Evolutionary conservation across 2,329 filamentous ascomycete species (phyloP).

Genomic region (Pseudonectria buxi): DNA sequence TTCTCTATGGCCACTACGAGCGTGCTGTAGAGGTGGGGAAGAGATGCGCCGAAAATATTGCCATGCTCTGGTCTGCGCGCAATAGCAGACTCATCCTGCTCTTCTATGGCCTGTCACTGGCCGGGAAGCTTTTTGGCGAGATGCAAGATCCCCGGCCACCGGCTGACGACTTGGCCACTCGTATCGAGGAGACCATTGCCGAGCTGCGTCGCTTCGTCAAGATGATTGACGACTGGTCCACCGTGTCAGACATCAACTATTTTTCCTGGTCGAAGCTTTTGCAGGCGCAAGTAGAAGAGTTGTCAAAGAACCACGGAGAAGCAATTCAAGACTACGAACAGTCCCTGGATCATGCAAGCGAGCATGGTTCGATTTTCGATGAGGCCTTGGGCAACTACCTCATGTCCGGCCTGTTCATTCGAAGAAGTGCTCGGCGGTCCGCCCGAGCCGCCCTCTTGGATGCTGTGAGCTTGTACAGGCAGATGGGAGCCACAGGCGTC

Average conservation of each 20-base stretch:
- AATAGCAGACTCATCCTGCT: slow-evolving; percentile 51
- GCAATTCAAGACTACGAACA: slow-evolving; percentile 62
- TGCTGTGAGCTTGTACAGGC: slow-evolving; percentile 59
- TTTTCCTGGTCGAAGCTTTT: slow-evolving; percentile 61
- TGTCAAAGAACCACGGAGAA: slow-evolving; percentile 47
- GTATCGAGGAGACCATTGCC: slow-evolving; percentile 42
- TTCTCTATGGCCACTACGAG: slow-evolving; percentile 57
- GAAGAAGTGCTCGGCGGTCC: slow-evolving; percentile 57
- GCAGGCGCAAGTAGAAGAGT: slow-evolving; percentile 61
- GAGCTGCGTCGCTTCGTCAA: slow-evolving; percentile 50
- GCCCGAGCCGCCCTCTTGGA: slow-evolving; percentile 64
- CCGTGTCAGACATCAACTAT: slow-evolving; percentile 65
- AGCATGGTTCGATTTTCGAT: slow-evolving; percentile 61
- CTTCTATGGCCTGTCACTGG: slow-evolving; percentile 53
- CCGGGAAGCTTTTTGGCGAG: slow-evolving; percentile 43
- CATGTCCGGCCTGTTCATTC: slow-evolving; percentile 64
- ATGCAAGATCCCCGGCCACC: slow-evolving; percentile 40
- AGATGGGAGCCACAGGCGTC: slow-evolving; percentile 63
- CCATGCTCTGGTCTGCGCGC: slow-evolving; percentile 52
- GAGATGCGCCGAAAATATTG: slow-evolving; percentile 38
- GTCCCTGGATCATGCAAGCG: slow-evolving; percentile 63
- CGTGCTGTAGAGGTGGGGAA: slow-evolving; percentile 52
- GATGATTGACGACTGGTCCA: slow-evolving; percentile 57
- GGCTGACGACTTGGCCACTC: slow-evolving; percentile 36
- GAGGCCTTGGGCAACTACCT: slow-evolving; percentile 68